Conservation (phyloP, 73 alveolate genomes). For the Tetrahymena elliotti region DNA sequence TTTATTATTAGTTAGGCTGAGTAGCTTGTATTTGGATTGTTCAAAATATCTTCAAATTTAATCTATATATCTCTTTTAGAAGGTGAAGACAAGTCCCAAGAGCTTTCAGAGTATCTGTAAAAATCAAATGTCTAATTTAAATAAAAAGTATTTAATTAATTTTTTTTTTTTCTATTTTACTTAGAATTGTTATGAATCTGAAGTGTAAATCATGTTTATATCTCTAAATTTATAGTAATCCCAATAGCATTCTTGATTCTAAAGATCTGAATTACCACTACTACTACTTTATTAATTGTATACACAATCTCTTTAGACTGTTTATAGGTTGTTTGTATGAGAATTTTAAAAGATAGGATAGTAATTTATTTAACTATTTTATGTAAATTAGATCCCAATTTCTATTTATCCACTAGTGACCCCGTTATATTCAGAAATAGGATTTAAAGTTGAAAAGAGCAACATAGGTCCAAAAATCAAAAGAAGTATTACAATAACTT, state of each 20-base stretch:
- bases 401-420: constrained; percentile 60
- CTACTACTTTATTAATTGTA: background rate
- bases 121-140: background rate
- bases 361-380: background rate
- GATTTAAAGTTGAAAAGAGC: constrained; percentile 77
- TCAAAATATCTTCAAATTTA: background rate
- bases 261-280: background rate
- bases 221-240: background rate
- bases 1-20: background rate
- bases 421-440: constrained; percentile 59
- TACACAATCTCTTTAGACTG: background rate
- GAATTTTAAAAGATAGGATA: background rate
- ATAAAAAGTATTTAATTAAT: background rate
- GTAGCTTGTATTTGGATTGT: background rate
- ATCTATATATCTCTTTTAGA: background rate
- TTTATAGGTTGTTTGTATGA: background rate
- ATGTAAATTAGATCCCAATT: constrained; percentile 16
- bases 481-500: constrained; percentile 47
- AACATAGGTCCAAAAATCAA: constrained; percentile 75
- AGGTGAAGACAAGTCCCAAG: background rate
- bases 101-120: background rate
- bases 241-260: background rate
- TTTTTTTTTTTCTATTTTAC: background rate
- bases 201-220: background rate
- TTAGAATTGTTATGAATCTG: background rate